Conservation (phyloP, 306 rosid genomes). For the Vigna angularis region DNA sequence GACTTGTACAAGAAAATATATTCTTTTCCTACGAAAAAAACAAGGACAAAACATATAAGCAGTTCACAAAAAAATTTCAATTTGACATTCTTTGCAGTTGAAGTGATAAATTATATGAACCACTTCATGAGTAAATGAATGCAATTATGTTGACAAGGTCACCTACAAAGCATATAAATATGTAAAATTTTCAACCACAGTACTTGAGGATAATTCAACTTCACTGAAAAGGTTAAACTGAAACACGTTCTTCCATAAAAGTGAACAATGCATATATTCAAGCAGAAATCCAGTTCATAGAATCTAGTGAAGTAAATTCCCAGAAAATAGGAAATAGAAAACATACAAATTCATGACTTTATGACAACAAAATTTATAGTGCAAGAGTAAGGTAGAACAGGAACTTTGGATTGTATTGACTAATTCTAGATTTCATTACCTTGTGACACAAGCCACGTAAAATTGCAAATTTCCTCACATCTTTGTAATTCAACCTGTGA, state of each 20-base stretch:
- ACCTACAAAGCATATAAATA: conserved; percentile 17
- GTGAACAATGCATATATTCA: conserved; percentile 14
- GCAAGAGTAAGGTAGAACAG: conserved; percentile 38
- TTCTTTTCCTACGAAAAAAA: not conserved
- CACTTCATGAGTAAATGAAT: conserved; percentile 2
- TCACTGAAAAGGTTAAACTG: conserved; percentile 27
- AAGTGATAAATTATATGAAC: not conserved
- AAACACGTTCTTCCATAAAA: not conserved
- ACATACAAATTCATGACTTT: conserved; percentile 11
- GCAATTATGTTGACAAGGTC: conserved; percentile 1
- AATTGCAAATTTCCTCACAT: conserved; percentile 89
- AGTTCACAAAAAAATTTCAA: not conserved
- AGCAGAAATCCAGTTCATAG: conserved; percentile 2
- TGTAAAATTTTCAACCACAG: conserved; percentile 7
- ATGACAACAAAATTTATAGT: conserved; percentile 30
- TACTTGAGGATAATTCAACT: conserved; percentile 14
- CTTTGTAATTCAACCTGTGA: conserved; percentile 65
- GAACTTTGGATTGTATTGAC: conserved; percentile 15
- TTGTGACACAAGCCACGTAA: conserved; percentile 95
- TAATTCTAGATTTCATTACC: conserved; percentile 56
- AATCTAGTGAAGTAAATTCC: conserved; percentile 16
- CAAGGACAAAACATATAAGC: conserved; percentile 1
- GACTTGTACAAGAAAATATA: not conserved
- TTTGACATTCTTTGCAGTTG: not conserved
- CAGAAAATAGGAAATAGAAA: conserved; percentile 25